Conservation (phyloP, 75 land plant genomes). For the Azolla pinnata region DNA sequence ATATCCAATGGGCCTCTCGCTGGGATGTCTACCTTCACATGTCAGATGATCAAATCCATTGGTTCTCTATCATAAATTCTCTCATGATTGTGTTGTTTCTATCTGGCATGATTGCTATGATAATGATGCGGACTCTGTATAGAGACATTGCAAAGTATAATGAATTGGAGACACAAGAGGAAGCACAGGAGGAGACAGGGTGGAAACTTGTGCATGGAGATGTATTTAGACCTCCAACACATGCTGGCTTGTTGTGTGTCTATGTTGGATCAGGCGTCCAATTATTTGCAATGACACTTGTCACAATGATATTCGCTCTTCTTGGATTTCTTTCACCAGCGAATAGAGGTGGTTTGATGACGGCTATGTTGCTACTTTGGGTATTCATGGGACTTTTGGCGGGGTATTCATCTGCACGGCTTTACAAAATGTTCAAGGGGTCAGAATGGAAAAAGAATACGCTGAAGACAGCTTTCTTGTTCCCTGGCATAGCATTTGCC, state of each 20-base stretch:
- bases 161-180: slow-evolving; percentile 62
- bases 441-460: slow-evolving; percentile 59
- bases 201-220: slow-evolving; percentile 88
- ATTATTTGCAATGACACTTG: slow-evolving; percentile 65
- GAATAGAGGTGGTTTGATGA: slow-evolving; percentile 70
- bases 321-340: slow-evolving; percentile 71
- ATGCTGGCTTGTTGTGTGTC: slow-evolving; percentile 57
- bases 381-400: slow-evolving; percentile 78
- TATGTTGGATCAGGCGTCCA: slow-evolving; percentile 75
- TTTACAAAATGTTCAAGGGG: slow-evolving; percentile 67
- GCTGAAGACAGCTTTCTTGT: slow-evolving; percentile 57
- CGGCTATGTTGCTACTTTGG: slow-evolving; percentile 73
- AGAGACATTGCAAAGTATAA: slow-evolving; percentile 71
- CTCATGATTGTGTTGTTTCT: slow-evolving; percentile 62
- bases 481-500: slow-evolving; percentile 47
- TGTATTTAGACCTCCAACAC: slow-evolving; percentile 59
- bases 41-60: slow-evolving; percentile 67
- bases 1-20: slow-evolving; percentile 62
- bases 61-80: slow-evolving; percentile 71
- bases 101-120: slow-evolving; percentile 77
- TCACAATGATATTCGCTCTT: slow-evolving; percentile 71
- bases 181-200: slow-evolving; percentile 74
- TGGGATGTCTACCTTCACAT: slow-evolving; percentile 66
- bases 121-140: slow-evolving; percentile 79
- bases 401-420: slow-evolving; percentile 55